phyloP scores from a whole-genome alignment of 768 basidiomycete species.

The Pisolithus orientalis region DNA sequence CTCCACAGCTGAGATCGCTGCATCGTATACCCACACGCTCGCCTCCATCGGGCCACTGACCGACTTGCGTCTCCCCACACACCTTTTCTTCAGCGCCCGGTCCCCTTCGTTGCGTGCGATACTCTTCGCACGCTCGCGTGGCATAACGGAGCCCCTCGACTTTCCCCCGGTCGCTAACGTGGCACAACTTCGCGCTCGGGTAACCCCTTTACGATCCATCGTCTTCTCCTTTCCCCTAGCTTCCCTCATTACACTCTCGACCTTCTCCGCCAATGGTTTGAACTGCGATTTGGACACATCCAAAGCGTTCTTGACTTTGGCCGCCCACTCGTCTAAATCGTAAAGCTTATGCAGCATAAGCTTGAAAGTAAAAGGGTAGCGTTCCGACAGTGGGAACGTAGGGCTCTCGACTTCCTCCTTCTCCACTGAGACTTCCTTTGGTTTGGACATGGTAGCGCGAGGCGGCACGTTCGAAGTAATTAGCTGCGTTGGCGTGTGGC shows the following conservation, averaged over 20 bases:
- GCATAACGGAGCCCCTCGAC: conserved; percentile 3
- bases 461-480: conserved; percentile 4
- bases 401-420: conserved; percentile 24
- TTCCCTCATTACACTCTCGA: conserved; percentile 12
- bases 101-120: conserved; percentile 8
- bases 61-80: conserved; percentile 46
- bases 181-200: conserved; percentile 33
- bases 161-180: conserved; percentile 15
- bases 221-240: conserved; percentile 10
- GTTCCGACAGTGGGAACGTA: conserved; percentile 36
- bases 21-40: conserved; percentile 44
- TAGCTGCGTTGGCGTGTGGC: neutral
- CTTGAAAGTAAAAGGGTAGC: conserved; percentile 58
- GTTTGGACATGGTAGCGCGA: conserved; percentile 18
- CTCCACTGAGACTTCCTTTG: conserved; percentile 11
- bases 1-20: conserved; percentile 42
- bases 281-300: conserved; percentile 49
- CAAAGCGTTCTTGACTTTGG: conserved; percentile 47
- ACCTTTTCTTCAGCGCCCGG: conserved; percentile 49
- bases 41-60: conserved; percentile 28
- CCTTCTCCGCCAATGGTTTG: conserved; percentile 44
- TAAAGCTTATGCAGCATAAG: conserved; percentile 65
- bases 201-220: conserved; percentile 8
- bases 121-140: neutral
- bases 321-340: conserved; percentile 50